Base-by-base conservation (phyloP, 2,329 filamentous ascomycete genomes). In the Cladosporium oxysporum region DNA sequence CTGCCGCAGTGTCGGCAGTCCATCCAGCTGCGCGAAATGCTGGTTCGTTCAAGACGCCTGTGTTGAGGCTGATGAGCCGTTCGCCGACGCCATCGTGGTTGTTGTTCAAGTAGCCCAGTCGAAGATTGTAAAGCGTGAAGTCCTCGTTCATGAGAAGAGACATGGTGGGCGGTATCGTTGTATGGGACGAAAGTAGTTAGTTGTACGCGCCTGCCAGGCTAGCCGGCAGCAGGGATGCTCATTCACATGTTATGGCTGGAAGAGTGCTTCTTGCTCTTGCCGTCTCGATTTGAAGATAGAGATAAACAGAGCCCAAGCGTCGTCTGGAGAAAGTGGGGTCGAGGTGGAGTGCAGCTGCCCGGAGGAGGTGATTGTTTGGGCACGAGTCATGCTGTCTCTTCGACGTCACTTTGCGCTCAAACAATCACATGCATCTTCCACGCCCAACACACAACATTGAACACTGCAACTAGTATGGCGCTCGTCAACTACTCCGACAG, bases 401-500 rank as follows among this genome's bases (percentile, higher is more conserved):
- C 58, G 58, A 62, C 60, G 60, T 62, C 60, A 62, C 52, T 55
- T 55, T 55, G 52, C 52, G 52, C 52, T 21, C 52, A 10, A 55
- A 33, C 29, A 29, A 55, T 47, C 41, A 47, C 41, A 47, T 47
- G 52, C 28, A 14, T 11, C 5, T 10, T 29, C 49, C 52, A 55
- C 52, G 52, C 18, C 28, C 12, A 52, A 16, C 41, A 12, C 3
- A 49, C n/a, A 11, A 35, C 18, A 37, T n/a, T 21, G 29, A 41
- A 31, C n/a, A 44, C 29, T 12, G 41, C 29, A 33, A 41, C 41
- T 26, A 66, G 11, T 33, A 95, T 95, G 91, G 89, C 86, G 16
- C 83, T 96, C 33, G 91, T 95, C 70, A 88, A 90, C 68, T 96
- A 96, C 73, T 93, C 91, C 4, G 92, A 93, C 76, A 95, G 89